A percentile compares a stretch with the other conserved stretches of the same genome.
Conservation (phyloP, 2,329 filamentous ascomycete species). For the Alternaria sp. region DNA sequence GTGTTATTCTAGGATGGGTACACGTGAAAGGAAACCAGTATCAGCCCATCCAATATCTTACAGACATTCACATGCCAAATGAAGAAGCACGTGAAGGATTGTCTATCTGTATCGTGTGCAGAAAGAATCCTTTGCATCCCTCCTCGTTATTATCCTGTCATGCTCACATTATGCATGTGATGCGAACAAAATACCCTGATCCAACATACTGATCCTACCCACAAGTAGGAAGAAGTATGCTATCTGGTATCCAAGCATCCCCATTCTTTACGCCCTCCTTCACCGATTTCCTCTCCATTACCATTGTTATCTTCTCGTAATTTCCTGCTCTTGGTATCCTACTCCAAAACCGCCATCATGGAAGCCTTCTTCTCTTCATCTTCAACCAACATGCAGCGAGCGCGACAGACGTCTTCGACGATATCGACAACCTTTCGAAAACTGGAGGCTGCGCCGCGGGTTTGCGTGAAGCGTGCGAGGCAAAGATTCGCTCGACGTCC, state of each 20-base stretch:
- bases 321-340: conserved; percentile 18
- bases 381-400: conserved; percentile 71
- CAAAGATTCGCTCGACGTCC: conserved; percentile 78
- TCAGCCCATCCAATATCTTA: neutral
- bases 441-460: conserved; percentile 88
- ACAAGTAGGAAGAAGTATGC: conserved; percentile 12
- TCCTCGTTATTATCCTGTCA: neutral
- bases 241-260: conserved; percentile 18
- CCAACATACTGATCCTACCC: neutral
- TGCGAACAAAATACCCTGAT: neutral
- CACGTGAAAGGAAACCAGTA: neutral
- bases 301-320: neutral
- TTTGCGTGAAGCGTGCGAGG: conserved; percentile 86
- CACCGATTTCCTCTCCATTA: neutral
- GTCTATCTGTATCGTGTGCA: neutral
- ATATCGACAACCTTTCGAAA: conserved; percentile 85
- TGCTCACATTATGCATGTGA: neutral
- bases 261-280: neutral
- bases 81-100: neutral
- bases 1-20: neutral
- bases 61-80: neutral
- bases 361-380: conserved; percentile 58
- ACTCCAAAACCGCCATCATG: conserved; percentile 53
- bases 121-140: neutral
- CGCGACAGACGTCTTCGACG: conserved; percentile 72